Base-by-base conservation (phyloP, 257 asterid genomes). In the Echium plantagineum region DNA sequence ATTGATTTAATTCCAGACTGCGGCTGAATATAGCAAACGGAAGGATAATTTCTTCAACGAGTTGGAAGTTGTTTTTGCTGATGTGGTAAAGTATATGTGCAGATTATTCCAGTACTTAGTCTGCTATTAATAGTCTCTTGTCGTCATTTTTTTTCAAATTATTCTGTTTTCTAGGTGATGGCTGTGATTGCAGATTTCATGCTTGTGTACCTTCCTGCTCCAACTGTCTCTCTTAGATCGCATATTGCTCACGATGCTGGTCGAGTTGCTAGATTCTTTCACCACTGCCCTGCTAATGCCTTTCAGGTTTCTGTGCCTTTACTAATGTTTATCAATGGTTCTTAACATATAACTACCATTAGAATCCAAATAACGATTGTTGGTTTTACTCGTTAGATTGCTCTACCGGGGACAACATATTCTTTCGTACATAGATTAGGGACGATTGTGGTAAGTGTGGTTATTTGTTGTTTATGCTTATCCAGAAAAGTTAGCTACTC, bases 131-230 rank as follows among this genome's bases (percentile, higher is more conserved):
- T 46, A 26, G 18, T 48, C n/a, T 65, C 24, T 15, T 22, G 15
- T 57, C 17, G 7, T 57, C 58, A 15, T 52, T 4, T 15, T 31
- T 60, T n/a, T 48, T 52, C 61, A 19, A 62, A 54, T 65, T 72
- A 59, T 46, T 66, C 38, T 71, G 67, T 48, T 35, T 32, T 62
- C 51, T 71, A 87, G 96, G 95, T 80, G 63, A 90, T 87, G 98
- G 96, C 98, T 46, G 63, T 90, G 63, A 79, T 90, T 68, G 98
- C 98, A 61, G 98, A 87, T 79, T 90, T 87, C 80, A 90, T 87
- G 98, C 96, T 87, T 47, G 96, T 90, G 53, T 90, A 83, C 75
- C 96, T 90, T 66, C 98, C 96, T 15, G 98, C 96, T 66, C 98
- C 96, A 30, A 90, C 98, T n/a, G 85, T 90, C 70, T 82, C 98